Conservation (phyloP, 768 basidiomycete species). For the Xerocomellus chrysenteron region DNA sequence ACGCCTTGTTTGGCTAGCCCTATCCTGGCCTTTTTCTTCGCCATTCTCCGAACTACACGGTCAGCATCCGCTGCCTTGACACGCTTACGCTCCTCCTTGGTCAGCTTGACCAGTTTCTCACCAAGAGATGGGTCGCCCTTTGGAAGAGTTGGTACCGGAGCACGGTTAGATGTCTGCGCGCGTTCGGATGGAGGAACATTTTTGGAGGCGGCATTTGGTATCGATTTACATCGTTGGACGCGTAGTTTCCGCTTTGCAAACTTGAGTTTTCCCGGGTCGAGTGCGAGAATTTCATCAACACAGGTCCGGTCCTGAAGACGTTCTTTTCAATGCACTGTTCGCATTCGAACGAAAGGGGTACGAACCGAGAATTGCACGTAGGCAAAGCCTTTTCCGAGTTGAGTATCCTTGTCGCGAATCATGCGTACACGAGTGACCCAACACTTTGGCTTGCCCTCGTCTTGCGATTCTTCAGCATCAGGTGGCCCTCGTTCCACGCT, state of each 20-base stretch:
- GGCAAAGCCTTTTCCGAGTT: conserved; percentile 93
- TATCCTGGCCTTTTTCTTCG: conserved; percentile 82
- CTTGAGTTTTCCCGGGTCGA: conserved; percentile 75
- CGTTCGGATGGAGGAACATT: conserved; percentile 3
- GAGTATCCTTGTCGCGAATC: conserved; percentile 86
- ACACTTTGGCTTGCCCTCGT: conserved; percentile 37
- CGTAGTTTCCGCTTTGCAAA: conserved; percentile 93
- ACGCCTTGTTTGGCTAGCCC: conserved; percentile 44
- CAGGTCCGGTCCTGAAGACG: conserved; percentile 74
- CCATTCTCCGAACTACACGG: conserved; percentile 78
- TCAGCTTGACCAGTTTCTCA: conserved; percentile 68
- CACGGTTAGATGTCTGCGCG: neutral
- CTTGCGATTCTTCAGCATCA: conserved; percentile 27
- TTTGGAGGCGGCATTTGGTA: conserved; percentile 40
- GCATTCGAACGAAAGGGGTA: neutral
- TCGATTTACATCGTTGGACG: conserved; percentile 86
- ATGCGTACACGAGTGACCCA: conserved; percentile 89
- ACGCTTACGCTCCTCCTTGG: conserved; percentile 84
- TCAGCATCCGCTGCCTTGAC: conserved; percentile 78
- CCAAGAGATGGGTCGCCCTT: conserved; percentile 86
- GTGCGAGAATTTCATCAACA: conserved; percentile 87
- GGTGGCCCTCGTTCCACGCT: conserved; percentile 68
- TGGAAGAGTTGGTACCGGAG: conserved; percentile 36
- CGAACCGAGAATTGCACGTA: conserved; percentile 83
- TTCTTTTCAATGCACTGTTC: neutral